These are phyloP conservation scores for Ogataea sp. DNA, from an alignment of 805 yeast genomes.

Conservation along the genomic window DNA sequence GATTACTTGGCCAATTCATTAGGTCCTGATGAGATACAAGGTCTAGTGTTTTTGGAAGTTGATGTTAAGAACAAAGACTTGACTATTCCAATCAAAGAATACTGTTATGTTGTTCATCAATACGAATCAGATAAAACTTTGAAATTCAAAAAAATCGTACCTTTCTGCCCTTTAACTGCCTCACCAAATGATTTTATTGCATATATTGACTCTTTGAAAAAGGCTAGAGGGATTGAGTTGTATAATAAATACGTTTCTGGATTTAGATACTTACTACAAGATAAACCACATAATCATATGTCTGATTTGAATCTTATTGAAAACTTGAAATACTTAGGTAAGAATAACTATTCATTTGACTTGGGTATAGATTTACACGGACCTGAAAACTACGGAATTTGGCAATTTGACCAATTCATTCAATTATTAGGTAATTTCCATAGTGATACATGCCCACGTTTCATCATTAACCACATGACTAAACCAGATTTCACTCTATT, in stretches of 20 bases:
- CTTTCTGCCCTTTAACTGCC: slow-evolving; percentile 36
- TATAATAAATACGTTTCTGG: slow-evolving; percentile 24
- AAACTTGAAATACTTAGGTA: slow-evolving; percentile 26
- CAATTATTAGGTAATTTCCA: slow-evolving; percentile 20
- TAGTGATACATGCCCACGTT: slow-evolving; percentile 10
- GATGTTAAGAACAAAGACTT: slow-evolving; percentile 23
- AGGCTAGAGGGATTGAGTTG: slow-evolving; percentile 5
- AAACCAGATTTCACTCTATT: slow-evolving; percentile 28
- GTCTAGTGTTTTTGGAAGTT: slow-evolving; percentile 27
- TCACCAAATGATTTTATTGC: slow-evolving; percentile 19
- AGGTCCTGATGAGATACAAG: slow-evolving; percentile 12
- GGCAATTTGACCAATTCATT: slow-evolving; percentile 32
- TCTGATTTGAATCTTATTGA: slow-evolving; percentile 18
- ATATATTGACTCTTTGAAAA: slow-evolving; percentile 10
- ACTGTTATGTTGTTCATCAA: slow-evolving; percentile 15
- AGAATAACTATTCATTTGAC: slow-evolving; percentile 27
- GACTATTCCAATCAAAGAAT: slow-evolving; percentile 16
- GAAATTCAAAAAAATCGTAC: slow-evolving; percentile 22
- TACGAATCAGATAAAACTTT: slow-evolving; percentile 8
- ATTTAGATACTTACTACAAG: slow-evolving; percentile 35
- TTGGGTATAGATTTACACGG: slow-evolving; percentile 32
- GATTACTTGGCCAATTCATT: slow-evolving; percentile 16
- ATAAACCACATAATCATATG: slow-evolving; percentile 31
- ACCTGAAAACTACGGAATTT: slow-evolving; percentile 23
- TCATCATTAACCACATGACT: slow-evolving; percentile 33